Evolutionary conservation across 202 grass and related monocot species (phyloP).

Genomic region (Panicum virgatum): DNA sequence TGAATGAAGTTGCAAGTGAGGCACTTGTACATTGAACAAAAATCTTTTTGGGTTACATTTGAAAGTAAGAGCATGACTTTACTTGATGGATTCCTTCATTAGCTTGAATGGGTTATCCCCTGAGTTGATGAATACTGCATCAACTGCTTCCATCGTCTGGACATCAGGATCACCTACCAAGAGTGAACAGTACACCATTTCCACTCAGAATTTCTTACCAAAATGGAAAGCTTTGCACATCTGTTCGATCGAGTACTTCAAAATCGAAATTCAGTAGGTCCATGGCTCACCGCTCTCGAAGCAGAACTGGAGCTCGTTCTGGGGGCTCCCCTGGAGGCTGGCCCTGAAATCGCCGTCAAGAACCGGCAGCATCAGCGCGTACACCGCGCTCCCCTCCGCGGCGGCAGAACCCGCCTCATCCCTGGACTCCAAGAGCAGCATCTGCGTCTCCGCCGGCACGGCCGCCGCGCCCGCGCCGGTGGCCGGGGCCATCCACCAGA

Average conservation of each 20-base stretch:
- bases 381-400: conserved; percentile 10
- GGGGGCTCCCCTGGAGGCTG: conserved; percentile 47
- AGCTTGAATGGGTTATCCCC: conserved; percentile 44
- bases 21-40: neutral
- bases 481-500: conserved; percentile 58
- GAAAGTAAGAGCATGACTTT: neutral
- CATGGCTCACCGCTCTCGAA: conserved; percentile 48
- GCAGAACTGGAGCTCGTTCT: conserved; percentile 51
- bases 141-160: conserved; percentile 39
- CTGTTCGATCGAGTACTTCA: neutral
- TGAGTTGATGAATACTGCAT: conserved; percentile 53
- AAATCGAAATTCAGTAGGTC: neutral
- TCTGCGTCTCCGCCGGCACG: conserved; percentile 51
- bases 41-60: neutral
- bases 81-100: conserved; percentile 48
- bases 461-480: conserved; percentile 22
- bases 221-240: neutral
- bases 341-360: conserved; percentile 46
- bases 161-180: conserved; percentile 52
- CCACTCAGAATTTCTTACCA: neutral
- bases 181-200: conserved; percentile 3
- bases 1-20: conserved; percentile 24
- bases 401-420: neutral
- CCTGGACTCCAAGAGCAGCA: conserved; percentile 46
- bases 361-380: conserved; percentile 47